Conservation (phyloP, 1,139 yeast species). For the Hansenula lynferdii region DNA sequence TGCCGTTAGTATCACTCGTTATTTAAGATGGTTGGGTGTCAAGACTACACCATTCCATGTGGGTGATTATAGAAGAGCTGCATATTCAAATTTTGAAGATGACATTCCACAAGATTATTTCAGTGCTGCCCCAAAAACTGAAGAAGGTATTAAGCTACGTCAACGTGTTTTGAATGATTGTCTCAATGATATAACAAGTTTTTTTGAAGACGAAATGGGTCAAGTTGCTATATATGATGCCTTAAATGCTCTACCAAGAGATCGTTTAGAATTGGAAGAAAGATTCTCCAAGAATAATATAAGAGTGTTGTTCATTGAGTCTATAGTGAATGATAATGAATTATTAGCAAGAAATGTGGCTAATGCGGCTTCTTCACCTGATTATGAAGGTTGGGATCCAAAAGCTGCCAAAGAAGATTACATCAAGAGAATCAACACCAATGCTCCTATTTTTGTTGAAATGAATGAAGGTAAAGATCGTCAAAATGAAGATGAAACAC, state of each 20-base stretch:
- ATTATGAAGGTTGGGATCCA: slow-evolving; percentile 71
- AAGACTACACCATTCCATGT: slow-evolving; percentile 88
- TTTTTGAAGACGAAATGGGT: slow-evolving; percentile 71
- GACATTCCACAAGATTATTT: slow-evolving; percentile 69
- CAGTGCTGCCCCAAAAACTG: slow-evolving; percentile 53
- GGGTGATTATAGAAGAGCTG: slow-evolving; percentile 81
- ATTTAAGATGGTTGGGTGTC: slow-evolving; percentile 93
- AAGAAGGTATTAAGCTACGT: slow-evolving; percentile 52
- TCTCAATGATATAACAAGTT: slow-evolving; percentile 61
- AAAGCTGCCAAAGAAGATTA: slow-evolving; percentile 59
- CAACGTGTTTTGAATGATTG: slow-evolving; percentile 59
- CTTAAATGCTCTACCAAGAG: slow-evolving; percentile 73
- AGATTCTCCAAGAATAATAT: slow-evolving; percentile 54
- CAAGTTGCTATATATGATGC: slow-evolving; percentile 98
- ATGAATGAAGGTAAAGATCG: slow-evolving; percentile 47
- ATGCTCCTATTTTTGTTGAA: slow-evolving; percentile 48
- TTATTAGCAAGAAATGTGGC: slow-evolving; percentile 73
- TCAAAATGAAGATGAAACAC: slow-evolving; percentile 34
- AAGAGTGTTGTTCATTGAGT: slow-evolving; percentile 83
- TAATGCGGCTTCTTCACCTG: slow-evolving; percentile 87
- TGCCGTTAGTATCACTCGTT: slow-evolving; percentile 86
- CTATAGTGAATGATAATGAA: slow-evolving; percentile 69
- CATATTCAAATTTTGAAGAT: slow-evolving; percentile 31
- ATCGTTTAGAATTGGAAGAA: slow-evolving; percentile 54
- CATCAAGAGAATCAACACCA: slow-evolving; percentile 44